A percentile compares a stretch with the other conserved stretches of the same genome.
Evolutionary conservation across 2,329 filamentous ascomycete genomes (phyloP).

Genomic region (Drechslerella coelobrocha): DNA sequence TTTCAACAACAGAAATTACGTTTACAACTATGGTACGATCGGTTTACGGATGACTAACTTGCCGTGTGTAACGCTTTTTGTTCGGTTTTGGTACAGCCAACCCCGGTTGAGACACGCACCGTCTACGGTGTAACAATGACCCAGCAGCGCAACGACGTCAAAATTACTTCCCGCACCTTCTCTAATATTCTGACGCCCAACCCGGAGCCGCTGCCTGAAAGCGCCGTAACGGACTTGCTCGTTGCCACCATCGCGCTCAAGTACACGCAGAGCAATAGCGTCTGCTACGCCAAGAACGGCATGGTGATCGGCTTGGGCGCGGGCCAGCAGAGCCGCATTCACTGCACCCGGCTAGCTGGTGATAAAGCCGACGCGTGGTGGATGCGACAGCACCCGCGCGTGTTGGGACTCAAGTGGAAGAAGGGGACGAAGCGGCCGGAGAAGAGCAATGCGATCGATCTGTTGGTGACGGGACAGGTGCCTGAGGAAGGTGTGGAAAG

Average conservation of each 20-base stretch:
- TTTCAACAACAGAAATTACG: no score
- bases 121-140: conserved; percentile 88
- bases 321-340: conserved; percentile 95
- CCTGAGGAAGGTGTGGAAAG: conserved; percentile 78
- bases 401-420: conserved; percentile 91
- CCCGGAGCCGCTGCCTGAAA: conserved; percentile 76
- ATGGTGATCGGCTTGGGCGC: conserved; percentile 94
- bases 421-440: conserved; percentile 94
- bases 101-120: conserved; percentile 76
- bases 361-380: conserved; percentile 99
- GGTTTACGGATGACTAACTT: no score
- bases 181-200: conserved; percentile 85
- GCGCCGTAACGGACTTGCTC: conserved; percentile 85
- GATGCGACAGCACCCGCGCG: conserved; percentile 94
- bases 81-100: no score
- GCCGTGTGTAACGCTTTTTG: no score
- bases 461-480: conserved; percentile 88
- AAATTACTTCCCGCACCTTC: conserved; percentile 86
- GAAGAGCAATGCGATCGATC: conserved; percentile 97
- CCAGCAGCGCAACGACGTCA: conserved; percentile 91
- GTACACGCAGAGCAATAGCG: conserved; percentile 98
- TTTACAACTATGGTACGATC: no score
- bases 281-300: conserved; percentile 94
- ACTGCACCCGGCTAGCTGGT: conserved; percentile 95
- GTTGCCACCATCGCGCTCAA: conserved; percentile 97